Evolutionary conservation across 495 filamentous ascomycete species (phyloP).

Genomic region (Antarctomyces pellizariae): DNA sequence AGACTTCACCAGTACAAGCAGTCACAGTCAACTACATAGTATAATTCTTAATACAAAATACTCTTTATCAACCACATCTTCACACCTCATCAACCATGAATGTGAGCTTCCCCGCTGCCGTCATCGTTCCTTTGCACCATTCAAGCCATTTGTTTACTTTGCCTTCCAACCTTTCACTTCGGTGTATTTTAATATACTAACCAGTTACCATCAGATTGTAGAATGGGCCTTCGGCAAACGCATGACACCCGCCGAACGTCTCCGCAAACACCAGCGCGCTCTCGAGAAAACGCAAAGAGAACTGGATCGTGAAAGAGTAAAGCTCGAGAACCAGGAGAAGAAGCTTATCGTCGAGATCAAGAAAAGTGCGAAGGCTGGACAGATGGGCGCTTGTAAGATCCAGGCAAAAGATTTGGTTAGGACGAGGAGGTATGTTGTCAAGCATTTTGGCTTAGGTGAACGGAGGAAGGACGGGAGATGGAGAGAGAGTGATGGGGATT

Average conservation of each 20-base stretch:
- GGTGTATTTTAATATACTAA: conserved; percentile 2
- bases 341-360: conserved; percentile 88
- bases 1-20: too few relatives aligned
- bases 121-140: too few relatives aligned
- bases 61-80: not conserved
- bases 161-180: not conserved
- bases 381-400: conserved; percentile 89
- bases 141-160: too few relatives aligned
- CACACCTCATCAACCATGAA: conserved; percentile 24
- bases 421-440: conserved; percentile 43
- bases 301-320: conserved; percentile 76
- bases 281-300: conserved; percentile 94
- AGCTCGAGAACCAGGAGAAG: conserved; percentile 96
- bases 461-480: not conserved
- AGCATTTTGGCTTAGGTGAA: not conserved
- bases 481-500: conserved; percentile 1
- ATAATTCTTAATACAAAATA: too few relatives aligned
- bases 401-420: conserved; percentile 92
- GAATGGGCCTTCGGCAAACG: conserved; percentile 99
- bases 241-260: conserved; percentile 87
- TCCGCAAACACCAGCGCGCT: conserved; percentile 90
- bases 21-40: too few relatives aligned
- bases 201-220: conserved; percentile 38
- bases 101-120: conserved; percentile 17
- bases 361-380: conserved; percentile 90